Conservation (phyloP, 352 stramenopile species). For the Phytophthora chlamydospora region DNA sequence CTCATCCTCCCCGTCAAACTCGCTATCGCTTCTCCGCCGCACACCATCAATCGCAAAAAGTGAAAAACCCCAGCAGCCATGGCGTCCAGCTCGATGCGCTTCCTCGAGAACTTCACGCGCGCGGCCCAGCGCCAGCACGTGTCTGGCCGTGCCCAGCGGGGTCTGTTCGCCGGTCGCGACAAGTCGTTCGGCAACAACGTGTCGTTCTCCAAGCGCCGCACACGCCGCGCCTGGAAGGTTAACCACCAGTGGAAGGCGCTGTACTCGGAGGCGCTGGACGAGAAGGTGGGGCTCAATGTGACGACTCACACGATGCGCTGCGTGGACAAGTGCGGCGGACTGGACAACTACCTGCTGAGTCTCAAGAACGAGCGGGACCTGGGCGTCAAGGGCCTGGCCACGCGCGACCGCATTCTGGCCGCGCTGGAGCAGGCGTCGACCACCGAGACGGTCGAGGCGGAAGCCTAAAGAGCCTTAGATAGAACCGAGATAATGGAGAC, state of each 20-base stretch:
- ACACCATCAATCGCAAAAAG: constrained; percentile 4
- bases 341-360: constrained; percentile 95
- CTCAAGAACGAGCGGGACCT: constrained; percentile 86
- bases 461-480: constrained; percentile 3
- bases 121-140: constrained; percentile 72
- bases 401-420: constrained; percentile 64
- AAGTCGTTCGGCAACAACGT: constrained; percentile 95
- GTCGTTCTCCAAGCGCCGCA: constrained; percentile 93
- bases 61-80: neutral
- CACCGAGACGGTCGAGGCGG: neutral
- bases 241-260: constrained; percentile 92
- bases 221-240: constrained; percentile 92
- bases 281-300: constrained; percentile 93
- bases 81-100: constrained; percentile 50
- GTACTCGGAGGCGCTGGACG: constrained; percentile 92
- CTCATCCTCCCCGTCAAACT: too few relatives aligned
- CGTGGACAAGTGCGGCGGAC: constrained; percentile 93
- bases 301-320: constrained; percentile 92
- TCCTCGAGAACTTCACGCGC: constrained; percentile 69
- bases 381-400: constrained; percentile 67
- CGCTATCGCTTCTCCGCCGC: constrained; percentile 1
- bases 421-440: constrained; percentile 4
- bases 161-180: constrained; percentile 94
- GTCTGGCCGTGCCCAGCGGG: constrained; percentile 77
- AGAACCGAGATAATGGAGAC: constrained; percentile 7